These are phyloP conservation scores for Ochetophila trinervis DNA, from an alignment of 306 rosid species.

Conservation along the genomic window DNA sequence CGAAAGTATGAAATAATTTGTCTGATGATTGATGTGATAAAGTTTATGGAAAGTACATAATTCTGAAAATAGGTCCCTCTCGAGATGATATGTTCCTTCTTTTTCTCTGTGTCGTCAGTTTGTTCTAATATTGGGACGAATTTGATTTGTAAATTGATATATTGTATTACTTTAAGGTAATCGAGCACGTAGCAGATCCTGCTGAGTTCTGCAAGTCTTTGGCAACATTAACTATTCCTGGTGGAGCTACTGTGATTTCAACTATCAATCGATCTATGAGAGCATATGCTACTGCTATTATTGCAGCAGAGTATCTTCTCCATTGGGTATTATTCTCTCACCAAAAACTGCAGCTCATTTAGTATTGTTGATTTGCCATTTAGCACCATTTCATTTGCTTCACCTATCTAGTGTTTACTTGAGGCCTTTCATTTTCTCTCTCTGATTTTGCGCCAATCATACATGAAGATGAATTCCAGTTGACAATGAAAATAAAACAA, in stretches of 20 bases:
- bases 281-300: constrained; percentile 78
- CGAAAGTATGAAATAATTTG: too few relatives aligned
- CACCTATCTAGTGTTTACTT: too few relatives aligned
- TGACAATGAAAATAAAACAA: neutral
- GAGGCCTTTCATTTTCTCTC: neutral
- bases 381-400: neutral
- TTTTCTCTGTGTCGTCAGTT: constrained; percentile 3
- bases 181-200: constrained; percentile 94
- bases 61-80: too few relatives aligned
- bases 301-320: constrained; percentile 88
- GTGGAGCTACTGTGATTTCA: constrained; percentile 84
- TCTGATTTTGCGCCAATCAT: neutral
- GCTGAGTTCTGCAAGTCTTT: constrained; percentile 88
- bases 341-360: constrained; percentile 3
- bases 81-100: too few relatives aligned
- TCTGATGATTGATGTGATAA: too few relatives aligned
- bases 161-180: constrained; percentile 53
- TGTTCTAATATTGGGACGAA: constrained; percentile 18
- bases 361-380: neutral
- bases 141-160: constrained; percentile 6
- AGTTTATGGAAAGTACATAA: too few relatives aligned
- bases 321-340: constrained; percentile 58
- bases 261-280: constrained; percentile 86
- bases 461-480: constrained; percentile 4
- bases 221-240: constrained; percentile 56